Conservation (phyloP, 225 moss, liverwort and hornwort genomes). For the Climacium dendroides region DNA sequence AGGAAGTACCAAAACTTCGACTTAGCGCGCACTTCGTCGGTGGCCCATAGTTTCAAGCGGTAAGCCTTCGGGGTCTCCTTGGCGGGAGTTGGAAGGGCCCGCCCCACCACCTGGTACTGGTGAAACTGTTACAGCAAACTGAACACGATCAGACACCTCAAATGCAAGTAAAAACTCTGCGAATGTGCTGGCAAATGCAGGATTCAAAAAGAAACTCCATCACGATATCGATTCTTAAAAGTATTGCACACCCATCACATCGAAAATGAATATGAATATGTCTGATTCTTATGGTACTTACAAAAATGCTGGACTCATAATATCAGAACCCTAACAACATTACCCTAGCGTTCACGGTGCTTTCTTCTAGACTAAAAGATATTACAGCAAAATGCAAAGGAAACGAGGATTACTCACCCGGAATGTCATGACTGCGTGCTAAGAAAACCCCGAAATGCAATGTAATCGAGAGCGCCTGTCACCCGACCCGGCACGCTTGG, state of each 20-base stretch:
- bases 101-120: constrained; percentile 93
- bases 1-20: constrained; percentile 68
- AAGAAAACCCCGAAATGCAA: neutral
- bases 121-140: constrained; percentile 40
- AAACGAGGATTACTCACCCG: neutral
- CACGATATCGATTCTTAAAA: neutral
- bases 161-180: too few relatives aligned
- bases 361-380: neutral
- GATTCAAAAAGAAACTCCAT: neutral
- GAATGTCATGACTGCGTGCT: neutral
- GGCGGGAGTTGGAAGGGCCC: constrained; percentile 63
- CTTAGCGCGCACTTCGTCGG: constrained; percentile 68
- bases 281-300: neutral
- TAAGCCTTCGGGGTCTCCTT: constrained; percentile 58
- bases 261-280: neutral
- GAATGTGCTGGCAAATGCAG: neutral
- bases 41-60: constrained; percentile 81
- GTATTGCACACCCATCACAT: too few relatives aligned
- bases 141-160: neutral
- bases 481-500: neutral
- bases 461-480: neutral
- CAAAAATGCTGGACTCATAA: neutral
- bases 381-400: neutral
- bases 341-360: neutral
- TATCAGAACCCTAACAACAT: neutral